Evolutionary conservation across 305 asterid genomes (phyloP), one percentile per base, ranked within the genome.

Genomic region (Fraxinus albicans): DNA sequence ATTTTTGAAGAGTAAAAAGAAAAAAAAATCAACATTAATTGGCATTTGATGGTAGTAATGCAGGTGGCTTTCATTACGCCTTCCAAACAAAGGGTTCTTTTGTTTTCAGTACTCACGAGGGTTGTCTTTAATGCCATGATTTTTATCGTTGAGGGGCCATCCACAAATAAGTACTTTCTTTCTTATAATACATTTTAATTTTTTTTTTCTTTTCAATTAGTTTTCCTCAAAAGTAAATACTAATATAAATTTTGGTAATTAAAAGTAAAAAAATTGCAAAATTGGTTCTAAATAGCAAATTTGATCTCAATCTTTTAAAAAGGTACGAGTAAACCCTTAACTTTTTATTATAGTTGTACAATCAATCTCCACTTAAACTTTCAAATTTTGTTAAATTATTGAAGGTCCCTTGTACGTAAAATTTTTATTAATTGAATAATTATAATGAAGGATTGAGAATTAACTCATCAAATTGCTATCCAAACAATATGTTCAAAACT

Each of bases 1-100:
- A 12, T 44, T 44, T 42, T 9, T 10, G 53, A 2, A 9, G 50
- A 42, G 50, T 9, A 42, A 42, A 42, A 42, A 2, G 50, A 42
- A 42, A 42, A 42, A 42, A 9, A 0, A 42, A 9, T 9, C 2
- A 9, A 55, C 27, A 55, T 55, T n/a, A 6, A 55, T n/a, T n/a
- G 27, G 67, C 67, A 55, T 55, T 58, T 58, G 69, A 58, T 6
- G 77, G 63, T 15, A 33, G 73, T 31, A 31, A 53, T 40, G 47
- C 47, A 40, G 13, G 47, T 40, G 47, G 47, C 8, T 40, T 44
- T 44, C 17, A 10, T 44, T 44, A 12, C 5, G 8, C 27, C 70
- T 77, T 27, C 47, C 47, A 13, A 80, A n/a, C 84, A 86, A 83
- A 83, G 86, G 82, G 60, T 67, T 79, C 84, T 84, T 79, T 74